phyloP scores from a whole-genome alignment of 164 flowering plant genomes.

The Umbellularia californica region DNA sequence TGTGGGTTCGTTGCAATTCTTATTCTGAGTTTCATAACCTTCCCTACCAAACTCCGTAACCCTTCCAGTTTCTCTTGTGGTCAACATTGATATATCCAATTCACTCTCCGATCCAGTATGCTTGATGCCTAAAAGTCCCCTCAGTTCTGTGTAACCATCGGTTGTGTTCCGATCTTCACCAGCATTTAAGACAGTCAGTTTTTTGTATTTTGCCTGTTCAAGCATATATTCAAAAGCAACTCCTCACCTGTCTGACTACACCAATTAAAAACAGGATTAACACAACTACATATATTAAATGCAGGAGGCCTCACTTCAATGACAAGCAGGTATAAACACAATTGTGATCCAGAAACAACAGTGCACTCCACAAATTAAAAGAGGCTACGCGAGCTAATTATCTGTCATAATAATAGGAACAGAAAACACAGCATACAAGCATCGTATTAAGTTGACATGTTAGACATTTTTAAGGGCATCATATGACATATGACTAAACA shows the following conservation, averaged over 20 bases:
- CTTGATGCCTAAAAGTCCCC: conserved; percentile 50
- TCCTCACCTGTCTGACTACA: conserved; percentile 96
- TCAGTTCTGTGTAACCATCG: conserved; percentile 50
- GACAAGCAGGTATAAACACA: too few relatives aligned
- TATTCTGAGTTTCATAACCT: conserved; percentile 30
- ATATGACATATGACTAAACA: too few relatives aligned
- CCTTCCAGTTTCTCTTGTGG: conserved; percentile 30
- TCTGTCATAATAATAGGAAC: too few relatives aligned
- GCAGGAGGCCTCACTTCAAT: conserved; percentile 41
- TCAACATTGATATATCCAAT: conserved; percentile 44
- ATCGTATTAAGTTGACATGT: too few relatives aligned
- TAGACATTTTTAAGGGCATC: too few relatives aligned
- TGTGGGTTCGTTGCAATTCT: conserved; percentile 30
- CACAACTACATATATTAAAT: conserved; percentile 29
- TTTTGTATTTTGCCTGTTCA: conserved; percentile 52
- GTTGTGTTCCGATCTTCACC: conserved; percentile 32
- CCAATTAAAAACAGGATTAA: conserved; percentile 56
- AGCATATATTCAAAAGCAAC: conserved; percentile 81
- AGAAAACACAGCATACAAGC: too few relatives aligned
- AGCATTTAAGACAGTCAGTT: conserved; percentile 32
- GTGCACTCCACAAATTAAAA: too few relatives aligned
- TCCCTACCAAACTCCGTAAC: conserved; percentile 41
- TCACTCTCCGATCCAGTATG: conserved; percentile 64
- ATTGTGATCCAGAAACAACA: too few relatives aligned
- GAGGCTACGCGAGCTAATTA: too few relatives aligned